phyloP scores from a whole-genome alignment of 352 stramenopile genomes.

The Aphanomyces astaci region DNA sequence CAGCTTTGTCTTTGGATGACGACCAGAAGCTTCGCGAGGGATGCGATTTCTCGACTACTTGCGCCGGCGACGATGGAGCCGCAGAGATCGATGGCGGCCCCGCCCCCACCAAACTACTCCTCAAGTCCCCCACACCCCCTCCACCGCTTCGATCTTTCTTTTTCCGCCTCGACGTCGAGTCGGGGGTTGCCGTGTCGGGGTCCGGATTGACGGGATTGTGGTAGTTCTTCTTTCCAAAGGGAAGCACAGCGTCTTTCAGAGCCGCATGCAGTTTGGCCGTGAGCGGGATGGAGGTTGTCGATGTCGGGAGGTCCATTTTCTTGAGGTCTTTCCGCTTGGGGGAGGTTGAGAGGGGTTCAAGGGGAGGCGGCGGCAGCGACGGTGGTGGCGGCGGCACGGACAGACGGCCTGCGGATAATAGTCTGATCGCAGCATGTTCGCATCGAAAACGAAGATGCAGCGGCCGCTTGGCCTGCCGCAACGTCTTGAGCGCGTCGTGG shows the following conservation, averaged over 20 bases:
- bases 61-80: not conserved
- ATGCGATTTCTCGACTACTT: not conserved
- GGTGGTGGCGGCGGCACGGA: not conserved
- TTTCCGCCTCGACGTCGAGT: not conserved
- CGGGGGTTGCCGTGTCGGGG: not conserved
- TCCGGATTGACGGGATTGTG: not conserved
- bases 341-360: too few species aligned
- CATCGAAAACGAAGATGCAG: slow-evolving; percentile 66
- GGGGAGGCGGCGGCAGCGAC: not conserved
- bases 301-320: slow-evolving; percentile 36
- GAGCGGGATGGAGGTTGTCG: not conserved
- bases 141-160: not conserved
- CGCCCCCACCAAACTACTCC: not conserved
- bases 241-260: slow-evolving; percentile 9
- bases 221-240: slow-evolving; percentile 6
- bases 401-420: slow-evolving; percentile 5
- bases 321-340: slow-evolving; percentile 35
- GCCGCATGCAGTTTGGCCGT: slow-evolving; percentile 1
- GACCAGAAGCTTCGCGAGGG: not conserved
- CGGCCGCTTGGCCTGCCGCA: slow-evolving; percentile 72
- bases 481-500: slow-evolving; percentile 73
- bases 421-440: slow-evolving; percentile 14
- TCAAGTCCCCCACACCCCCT: not conserved
- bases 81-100: not conserved
- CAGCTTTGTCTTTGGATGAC: not conserved